Percentiles rank a stretch among this genome's conserved stretches.
These are phyloP conservation scores for Phytopythium montanum DNA, from an alignment of 352 stramenopile genomes.

Conservation along the genomic window DNA sequence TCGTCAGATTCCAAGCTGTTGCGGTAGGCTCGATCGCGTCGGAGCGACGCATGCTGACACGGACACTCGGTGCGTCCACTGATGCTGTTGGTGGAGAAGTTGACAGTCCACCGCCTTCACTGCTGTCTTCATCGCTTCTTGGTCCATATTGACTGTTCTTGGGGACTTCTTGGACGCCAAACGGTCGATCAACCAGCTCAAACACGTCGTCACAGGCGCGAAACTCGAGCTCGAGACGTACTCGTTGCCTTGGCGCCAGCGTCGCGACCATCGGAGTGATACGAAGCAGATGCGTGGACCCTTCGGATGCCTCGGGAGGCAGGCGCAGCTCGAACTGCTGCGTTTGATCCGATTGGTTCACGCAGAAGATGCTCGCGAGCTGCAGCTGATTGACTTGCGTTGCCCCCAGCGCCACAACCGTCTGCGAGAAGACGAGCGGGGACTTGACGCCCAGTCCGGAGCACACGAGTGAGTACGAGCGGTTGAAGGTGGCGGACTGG, in stretches of 20 bases:
- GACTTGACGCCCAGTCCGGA: constrained; percentile 22
- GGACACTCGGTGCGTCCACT: constrained; percentile 5
- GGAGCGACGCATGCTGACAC: constrained; percentile 10
- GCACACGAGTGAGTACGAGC: constrained; percentile 27
- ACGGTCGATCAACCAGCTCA: constrained; percentile 16
- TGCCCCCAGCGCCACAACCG: constrained; percentile 29
- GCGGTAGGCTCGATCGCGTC: neutral
- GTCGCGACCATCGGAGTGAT: constrained; percentile 67
- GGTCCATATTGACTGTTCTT: neutral
- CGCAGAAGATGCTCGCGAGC: constrained; percentile 24
- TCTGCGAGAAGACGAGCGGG: constrained; percentile 31
- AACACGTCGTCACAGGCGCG: constrained; percentile 43
- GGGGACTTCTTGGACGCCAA: neutral
- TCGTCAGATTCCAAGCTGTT: neutral
- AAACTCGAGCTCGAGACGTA: constrained; percentile 86
- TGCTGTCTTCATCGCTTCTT: neutral
- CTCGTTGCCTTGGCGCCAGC: constrained; percentile 29
- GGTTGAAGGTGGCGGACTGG: constrained; percentile 37
- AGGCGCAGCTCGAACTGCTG: constrained; percentile 25
- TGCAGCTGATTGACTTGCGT: constrained; percentile 34
- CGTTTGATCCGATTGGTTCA: constrained; percentile 26
- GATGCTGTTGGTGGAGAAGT: neutral
- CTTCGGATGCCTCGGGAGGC: constrained; percentile 15
- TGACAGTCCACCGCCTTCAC: neutral
- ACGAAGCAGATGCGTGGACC: constrained; percentile 19